Percentiles rank a stretch among this genome's conserved stretches.
Conservation (phyloP, 257 asterid genomes). For the Nicotiana obtusifolia region DNA sequence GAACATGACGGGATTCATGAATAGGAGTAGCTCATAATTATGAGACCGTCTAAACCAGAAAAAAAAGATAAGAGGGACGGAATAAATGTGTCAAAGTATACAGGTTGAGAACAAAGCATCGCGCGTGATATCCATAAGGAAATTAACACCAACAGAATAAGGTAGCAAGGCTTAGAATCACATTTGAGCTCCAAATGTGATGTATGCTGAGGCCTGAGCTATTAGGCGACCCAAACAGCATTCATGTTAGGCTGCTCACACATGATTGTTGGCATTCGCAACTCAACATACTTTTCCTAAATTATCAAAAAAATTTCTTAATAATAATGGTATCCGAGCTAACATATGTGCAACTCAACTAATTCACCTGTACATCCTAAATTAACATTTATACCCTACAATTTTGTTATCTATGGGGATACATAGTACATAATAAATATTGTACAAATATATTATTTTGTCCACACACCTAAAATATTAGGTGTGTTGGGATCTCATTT, state of each 20-base stretch:
- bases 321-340: not conserved
- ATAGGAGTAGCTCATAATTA: not conserved
- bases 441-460: not conserved
- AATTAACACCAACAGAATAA: not conserved
- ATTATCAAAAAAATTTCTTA: not conserved
- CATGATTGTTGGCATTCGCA: not conserved
- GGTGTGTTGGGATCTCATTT: not conserved
- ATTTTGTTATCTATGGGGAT: not conserved
- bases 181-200: not conserved
- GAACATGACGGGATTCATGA: not conserved
- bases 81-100: not conserved
- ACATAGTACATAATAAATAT: not conserved
- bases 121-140: not conserved
- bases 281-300: not conserved
- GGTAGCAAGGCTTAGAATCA: not conserved
- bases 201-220: not conserved
- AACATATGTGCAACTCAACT: not conserved
- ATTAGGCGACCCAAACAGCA: not conserved
- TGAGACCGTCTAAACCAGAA: not conserved
- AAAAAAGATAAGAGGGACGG: not conserved
- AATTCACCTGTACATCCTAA: not conserved
- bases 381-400: not conserved
- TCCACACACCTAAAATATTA: not conserved
- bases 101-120: not conserved
- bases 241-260: not conserved